Evolutionary conservation across 768 basidiomycete genomes (phyloP), one percentile per base, ranked within the genome.

Genomic region (Paxillus ammoniavirescens): DNA sequence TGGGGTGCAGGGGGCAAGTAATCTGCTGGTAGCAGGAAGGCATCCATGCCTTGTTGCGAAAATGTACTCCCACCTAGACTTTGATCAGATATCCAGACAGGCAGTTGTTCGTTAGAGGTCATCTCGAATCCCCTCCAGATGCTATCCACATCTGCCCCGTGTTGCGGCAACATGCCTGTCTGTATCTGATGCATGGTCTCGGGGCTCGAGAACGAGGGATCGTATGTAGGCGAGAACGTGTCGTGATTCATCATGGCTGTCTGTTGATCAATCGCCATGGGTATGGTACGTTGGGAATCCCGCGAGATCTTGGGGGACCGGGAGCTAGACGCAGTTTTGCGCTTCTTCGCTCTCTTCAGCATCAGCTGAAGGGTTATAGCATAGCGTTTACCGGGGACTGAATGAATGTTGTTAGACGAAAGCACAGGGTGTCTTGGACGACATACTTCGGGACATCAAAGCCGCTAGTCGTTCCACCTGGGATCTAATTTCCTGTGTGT

Each of bases 361-460:
- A 96, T 96, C 40, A 95, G 73, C 58, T 92, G 89, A 17, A 98
- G 76, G 5, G 93, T 95, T 36, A 93, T 71, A 8, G 94, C 94
- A 61, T 97, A 98, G 50, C 94, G 85, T 64, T 92, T 92, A 12
- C 93, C 95, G 21, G 94, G 93, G 54, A 95, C 93, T 94, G 63
- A 4, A 37, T 43, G 8, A 18, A 53, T n/a, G n/a, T 35, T 42
- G 50, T 58, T 50, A 57, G 58, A 49, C 49, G 26, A 26, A 42
- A 42, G 41, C 31, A 35, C 42, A 40, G 2, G 18, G 41, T 7
- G 18, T 40, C 50, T 43, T 42, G 46, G 37, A 48, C 21, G 28
- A 69, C 84, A 63, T 66, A 95, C 93, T 87, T 68, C 87, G 82
- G 2, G 89, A 82, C 75, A 98, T 82, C 15, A 93, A 75, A 40